A percentile compares a stretch with the other conserved stretches of the same genome.
These are phyloP conservation scores for Leucosporidium scottii DNA, from an alignment of 768 basidiomycete species.

Conservation along the genomic window DNA sequence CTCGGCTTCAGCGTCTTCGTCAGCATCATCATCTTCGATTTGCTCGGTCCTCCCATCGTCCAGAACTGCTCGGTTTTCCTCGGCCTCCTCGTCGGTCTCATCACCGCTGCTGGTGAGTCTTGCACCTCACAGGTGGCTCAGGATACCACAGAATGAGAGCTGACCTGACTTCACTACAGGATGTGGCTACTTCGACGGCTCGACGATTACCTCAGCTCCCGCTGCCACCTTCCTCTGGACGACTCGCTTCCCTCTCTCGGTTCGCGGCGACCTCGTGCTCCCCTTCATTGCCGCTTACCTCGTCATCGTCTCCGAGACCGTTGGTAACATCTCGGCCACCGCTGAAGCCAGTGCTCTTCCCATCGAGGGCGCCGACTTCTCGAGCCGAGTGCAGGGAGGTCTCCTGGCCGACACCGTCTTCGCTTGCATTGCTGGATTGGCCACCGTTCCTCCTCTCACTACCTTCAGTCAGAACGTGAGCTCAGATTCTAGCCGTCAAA, in stretches of 20 bases:
- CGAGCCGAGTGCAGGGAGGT: constrained; percentile 74
- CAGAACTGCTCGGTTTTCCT: constrained; percentile 50
- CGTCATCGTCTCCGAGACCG: constrained; percentile 51
- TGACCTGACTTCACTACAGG: constrained; percentile 32
- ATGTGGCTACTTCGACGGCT: constrained; percentile 64
- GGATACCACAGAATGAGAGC: too few relatives aligned
- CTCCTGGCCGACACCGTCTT: constrained; percentile 68
- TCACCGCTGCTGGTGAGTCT: constrained; percentile 54
- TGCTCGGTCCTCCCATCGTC: constrained; percentile 76
- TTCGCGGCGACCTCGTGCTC: constrained; percentile 62
- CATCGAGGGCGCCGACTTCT: constrained; percentile 64
- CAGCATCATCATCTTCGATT: constrained; percentile 61
- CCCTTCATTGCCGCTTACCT: constrained; percentile 62
- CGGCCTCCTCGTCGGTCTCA: constrained; percentile 55
- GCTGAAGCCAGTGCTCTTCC: background rate
- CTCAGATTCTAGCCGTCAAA: constrained; percentile 45
- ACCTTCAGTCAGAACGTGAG: constrained; percentile 14
- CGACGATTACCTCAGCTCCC: constrained; percentile 59
- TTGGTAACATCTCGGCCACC: constrained; percentile 59
- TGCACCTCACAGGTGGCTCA: too few relatives aligned
- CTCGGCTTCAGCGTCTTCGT: constrained; percentile 10
- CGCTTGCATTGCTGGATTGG: constrained; percentile 70
- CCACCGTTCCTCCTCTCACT: constrained; percentile 69
- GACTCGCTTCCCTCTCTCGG: constrained; percentile 63
- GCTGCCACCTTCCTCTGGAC: constrained; percentile 59